Conservation (phyloP, 1,284 basidiomycete genomes). For the Malassezia globosa region DNA sequence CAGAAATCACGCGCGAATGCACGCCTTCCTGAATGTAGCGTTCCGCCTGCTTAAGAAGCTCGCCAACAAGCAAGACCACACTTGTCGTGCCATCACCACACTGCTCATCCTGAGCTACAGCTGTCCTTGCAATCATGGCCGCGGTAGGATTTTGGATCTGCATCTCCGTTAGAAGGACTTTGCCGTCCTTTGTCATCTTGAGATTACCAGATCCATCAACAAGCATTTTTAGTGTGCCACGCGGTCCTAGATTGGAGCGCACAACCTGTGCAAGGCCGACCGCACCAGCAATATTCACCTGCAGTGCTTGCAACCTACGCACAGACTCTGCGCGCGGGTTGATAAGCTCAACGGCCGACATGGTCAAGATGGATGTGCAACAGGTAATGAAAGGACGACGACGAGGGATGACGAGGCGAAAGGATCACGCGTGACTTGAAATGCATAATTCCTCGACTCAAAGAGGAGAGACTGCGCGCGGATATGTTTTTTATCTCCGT, state of each 20-base stretch:
- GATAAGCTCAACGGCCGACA: constrained; percentile 46
- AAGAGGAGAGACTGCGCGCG: not conserved
- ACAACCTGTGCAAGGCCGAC: constrained; percentile 96
- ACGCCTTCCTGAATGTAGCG: constrained; percentile 96
- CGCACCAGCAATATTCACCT: constrained; percentile 72
- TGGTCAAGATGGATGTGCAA: constrained; percentile 11
- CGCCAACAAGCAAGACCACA: constrained; percentile 91
- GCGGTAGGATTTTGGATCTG: constrained; percentile 97
- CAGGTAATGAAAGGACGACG: not conserved
- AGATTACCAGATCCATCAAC: constrained; percentile 98
- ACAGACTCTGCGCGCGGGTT: constrained; percentile 69
- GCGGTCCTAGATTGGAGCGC: constrained; percentile 78
- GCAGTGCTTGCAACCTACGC: constrained; percentile 76
- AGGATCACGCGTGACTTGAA: not conserved
- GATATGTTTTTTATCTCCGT: too few relatives aligned
- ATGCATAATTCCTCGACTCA: constrained; percentile 4
- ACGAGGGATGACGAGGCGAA: not conserved
- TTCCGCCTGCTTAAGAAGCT: constrained; percentile 93
- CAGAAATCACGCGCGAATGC: constrained; percentile 87
- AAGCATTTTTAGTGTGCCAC: constrained; percentile 85
- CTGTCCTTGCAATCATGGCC: constrained; percentile 96
- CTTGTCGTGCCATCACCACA: constrained; percentile 97
- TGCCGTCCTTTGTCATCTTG: constrained; percentile 99
- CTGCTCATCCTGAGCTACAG: constrained; percentile 97
- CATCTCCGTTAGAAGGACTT: constrained; percentile 97